These are phyloP conservation scores for Lenzites betulinus DNA, from an alignment of 768 basidiomycete species.

Conservation along the genomic window DNA sequence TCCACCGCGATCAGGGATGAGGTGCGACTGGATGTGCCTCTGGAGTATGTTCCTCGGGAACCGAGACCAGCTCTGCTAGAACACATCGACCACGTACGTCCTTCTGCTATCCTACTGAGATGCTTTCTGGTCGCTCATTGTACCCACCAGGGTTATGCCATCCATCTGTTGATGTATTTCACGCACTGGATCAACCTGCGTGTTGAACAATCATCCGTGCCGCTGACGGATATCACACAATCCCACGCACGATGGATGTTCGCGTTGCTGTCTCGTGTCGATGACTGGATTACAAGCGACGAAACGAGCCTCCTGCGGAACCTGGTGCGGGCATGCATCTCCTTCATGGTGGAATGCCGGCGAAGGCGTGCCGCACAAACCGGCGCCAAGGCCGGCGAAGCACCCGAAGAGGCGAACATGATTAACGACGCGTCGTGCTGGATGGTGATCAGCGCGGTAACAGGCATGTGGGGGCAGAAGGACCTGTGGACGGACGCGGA, in stretches of 20 bases:
- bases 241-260: conserved; percentile 80
- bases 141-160: conserved; percentile 54
- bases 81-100: conserved; percentile 60
- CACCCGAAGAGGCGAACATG: conserved; percentile 15
- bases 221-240: conserved; percentile 47
- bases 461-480: conserved; percentile 73
- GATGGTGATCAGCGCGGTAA: conserved; percentile 68
- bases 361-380: not conserved
- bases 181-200: conserved; percentile 75
- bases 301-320: conserved; percentile 77
- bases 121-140: conserved; percentile 12
- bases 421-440: conserved; percentile 60
- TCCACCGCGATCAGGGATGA: not conserved
- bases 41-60: conserved; percentile 41
- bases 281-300: conserved; percentile 69
- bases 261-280: conserved; percentile 66
- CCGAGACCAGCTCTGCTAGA: conserved; percentile 59
- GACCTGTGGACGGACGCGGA: conserved; percentile 83
- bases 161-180: conserved; percentile 85
- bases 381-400: not conserved
- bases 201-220: conserved; percentile 41
- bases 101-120: not conserved
- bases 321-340: conserved; percentile 69
- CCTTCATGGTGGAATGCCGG: conserved; percentile 25
- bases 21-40: not conserved